Base-by-base conservation (phyloP, 495 filamentous ascomycete species). In the Viridothelium virens region DNA sequence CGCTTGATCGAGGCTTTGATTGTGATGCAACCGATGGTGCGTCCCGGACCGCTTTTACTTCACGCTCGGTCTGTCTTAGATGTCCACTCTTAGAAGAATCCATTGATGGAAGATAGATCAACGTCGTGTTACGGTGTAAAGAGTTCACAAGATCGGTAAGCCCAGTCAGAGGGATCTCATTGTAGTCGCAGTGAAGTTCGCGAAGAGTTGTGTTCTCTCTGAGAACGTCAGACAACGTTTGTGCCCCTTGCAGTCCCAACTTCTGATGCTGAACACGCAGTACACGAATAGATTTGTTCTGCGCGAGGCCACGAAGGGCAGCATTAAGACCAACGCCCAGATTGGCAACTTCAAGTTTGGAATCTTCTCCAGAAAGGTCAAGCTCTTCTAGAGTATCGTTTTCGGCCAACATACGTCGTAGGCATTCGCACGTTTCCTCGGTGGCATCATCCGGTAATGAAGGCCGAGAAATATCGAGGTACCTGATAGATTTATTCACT, bases 291-390 rank as follows among this genome's bases (percentile, higher is more conserved):
- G 89, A 84, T 33, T 74, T 86, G 76, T 97, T 97, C 63, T 84
- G 77, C 65, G 86, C 87, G 65, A 98, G 78, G 2, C 92, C 91
- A 7, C 81, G 81, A 65, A 98, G 78, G 11, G 91, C 89, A 50
- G 86, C 81, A 41, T 89, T 91, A 63, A 97, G 83, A 2, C 91
- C 91, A 67, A 85, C 87, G 25, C 93, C 92, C 44, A 96, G 86
- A 53, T 89, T 86, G 0, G 90, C 88, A 56, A 91, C 89, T 73
- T 96, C 94, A 34, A 97, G 80, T 72, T 92, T 88, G 7, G 91
- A 89, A 69, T 89, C 89, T 73, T 96, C 94, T 4, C 94, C 94
- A 6, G 91, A 94, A 56, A 97, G 85, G 73, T 96, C 89, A 16
- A 98, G 77, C 64, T 86, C 89, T 65, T 86, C 83, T 12, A 98